A percentile compares a stretch with the other conserved stretches of the same genome.
phyloP scores from a whole-genome alignment of 225 moss, liverwort and hornwort species.

The Asterella californica region DNA sequence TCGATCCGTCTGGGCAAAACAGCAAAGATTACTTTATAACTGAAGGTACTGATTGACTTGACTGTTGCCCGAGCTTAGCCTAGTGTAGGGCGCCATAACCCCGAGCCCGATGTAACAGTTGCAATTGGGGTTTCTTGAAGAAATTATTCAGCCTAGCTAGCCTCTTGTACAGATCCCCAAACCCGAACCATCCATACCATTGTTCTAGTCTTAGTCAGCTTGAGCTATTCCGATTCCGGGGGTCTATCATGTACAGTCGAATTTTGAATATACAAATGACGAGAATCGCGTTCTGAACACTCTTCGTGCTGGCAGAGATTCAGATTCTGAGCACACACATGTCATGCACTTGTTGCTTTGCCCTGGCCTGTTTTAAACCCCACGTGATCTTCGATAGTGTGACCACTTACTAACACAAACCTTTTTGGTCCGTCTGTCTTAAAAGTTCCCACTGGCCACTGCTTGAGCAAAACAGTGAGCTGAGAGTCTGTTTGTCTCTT shows the following conservation, averaged over 20 bases:
- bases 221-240: neutral
- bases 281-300: too few species aligned
- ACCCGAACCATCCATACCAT: neutral
- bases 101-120: neutral
- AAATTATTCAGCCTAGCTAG: neutral
- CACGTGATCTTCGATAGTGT: too few species aligned
- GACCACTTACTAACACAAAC: too few species aligned
- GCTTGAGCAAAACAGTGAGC: too few species aligned
- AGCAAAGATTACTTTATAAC: neutral
- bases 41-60: neutral
- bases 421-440: too few species aligned
- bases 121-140: neutral
- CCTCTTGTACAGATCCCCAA: constrained; percentile 4
- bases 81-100: neutral
- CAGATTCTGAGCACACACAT: too few species aligned
- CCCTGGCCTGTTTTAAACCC: too few species aligned
- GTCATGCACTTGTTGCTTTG: too few species aligned
- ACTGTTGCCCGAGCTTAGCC: neutral
- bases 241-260: constrained; percentile 9
- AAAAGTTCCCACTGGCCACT: too few species aligned
- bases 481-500: too few species aligned
- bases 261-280: neutral
- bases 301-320: too few species aligned
- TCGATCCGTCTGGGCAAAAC: neutral
- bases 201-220: neutral